Base-by-base conservation (phyloP, 495 filamentous ascomycete species). In the Xylaria palmicola region DNA sequence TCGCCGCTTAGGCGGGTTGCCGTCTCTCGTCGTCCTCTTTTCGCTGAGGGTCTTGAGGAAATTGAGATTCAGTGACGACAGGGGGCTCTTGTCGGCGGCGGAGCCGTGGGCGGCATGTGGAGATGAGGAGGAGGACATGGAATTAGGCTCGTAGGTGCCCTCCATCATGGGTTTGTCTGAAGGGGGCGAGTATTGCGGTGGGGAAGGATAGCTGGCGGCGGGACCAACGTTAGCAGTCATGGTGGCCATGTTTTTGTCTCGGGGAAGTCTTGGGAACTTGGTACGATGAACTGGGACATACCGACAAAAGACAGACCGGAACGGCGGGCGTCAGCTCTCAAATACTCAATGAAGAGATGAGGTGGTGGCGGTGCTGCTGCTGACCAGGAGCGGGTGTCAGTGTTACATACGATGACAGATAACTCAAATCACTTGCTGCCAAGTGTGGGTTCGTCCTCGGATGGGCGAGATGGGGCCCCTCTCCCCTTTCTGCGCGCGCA, bases 1-100 rank as follows among this genome's bases (percentile, higher is more conserved):
- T 67, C 94, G 84, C 58, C 90, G 85, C 75, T 98, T 98, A 4
- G 90, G 86, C 22, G 89, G 80, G 65, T 94, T 86, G 15, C 93
- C 93, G 82, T 95, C 93, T 87, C 79, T 77, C 6, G 83, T 86
- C 8, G 76, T 81, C 68, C 81, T 86, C 75, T 86, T 87, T 51
- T 87, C 82, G n/a, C 77, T 82, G 27, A 88, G 68, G 37, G 68
- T 75, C 68, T 85, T 87, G 44, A 88, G 75, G 55, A 87, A 84
- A 37, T 74, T 76, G 56, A 87, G 73, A 62, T 81, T 86, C 40
- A 83, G 69, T 19, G 79, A 73, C 10, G 72, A 79, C 39, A 86
- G 71, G 13, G 83, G 81, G 44, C 78, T 80, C 62, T 81, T 86
- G 61, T 81, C 81, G 45, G 63, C 57, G 45, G 74, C 72, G 22